Evolutionary conservation across 1,284 basidiomycete species (phyloP).

Genomic region (Cutaneotrichosporon cavernicola): DNA sequence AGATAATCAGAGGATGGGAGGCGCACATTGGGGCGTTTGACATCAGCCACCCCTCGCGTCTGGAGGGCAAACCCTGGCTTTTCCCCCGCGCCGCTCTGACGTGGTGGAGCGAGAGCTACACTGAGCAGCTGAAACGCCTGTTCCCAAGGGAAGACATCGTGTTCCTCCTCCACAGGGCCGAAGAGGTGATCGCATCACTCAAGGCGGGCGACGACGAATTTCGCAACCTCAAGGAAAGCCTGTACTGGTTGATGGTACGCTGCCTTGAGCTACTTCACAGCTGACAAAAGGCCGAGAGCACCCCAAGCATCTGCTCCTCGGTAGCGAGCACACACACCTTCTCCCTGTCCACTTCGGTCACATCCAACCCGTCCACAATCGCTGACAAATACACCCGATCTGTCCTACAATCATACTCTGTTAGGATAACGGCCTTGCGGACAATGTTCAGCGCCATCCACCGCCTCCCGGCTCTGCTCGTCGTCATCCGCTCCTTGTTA

Average conservation of each 20-base stretch:
- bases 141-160: background rate
- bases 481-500: background rate
- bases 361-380: background rate
- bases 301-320: background rate
- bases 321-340: background rate
- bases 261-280: background rate
- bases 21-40: background rate
- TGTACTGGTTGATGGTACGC: background rate
- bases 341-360: background rate
- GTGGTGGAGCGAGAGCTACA: slow-evolving; percentile 4
- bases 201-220: background rate
- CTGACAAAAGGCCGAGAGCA: slow-evolving; percentile 1
- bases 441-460: background rate
- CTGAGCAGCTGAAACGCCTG: background rate
- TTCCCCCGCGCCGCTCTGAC: background rate
- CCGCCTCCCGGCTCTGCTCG: slow-evolving; percentile 2
- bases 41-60: background rate
- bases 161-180: slow-evolving; percentile 5
- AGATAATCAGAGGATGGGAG: background rate
- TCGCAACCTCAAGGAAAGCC: background rate
- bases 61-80: background rate
- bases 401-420: background rate
- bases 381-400: background rate
- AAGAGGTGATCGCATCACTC: background rate
- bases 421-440: background rate